Evolutionary conservation across 129 eudicot species (phyloP), one percentile per base, ranked within the genome.

Genomic region (Apium graveolens): DNA sequence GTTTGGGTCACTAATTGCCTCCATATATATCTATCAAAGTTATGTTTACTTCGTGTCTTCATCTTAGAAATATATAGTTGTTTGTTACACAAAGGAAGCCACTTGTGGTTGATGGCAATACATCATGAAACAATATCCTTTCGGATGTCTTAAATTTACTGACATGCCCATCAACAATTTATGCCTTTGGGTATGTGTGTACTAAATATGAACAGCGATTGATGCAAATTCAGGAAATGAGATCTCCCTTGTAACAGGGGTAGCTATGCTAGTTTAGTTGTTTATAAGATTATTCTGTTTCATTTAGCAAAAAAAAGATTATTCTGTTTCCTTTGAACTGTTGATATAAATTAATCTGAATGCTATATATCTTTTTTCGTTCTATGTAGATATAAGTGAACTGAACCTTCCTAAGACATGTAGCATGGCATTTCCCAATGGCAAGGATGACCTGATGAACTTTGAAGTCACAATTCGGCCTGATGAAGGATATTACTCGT

Each of bases 391-490:
- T 79, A 75, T 83, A 21, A 79, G 78, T 46, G 86, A 83, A 76
- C 74, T 83, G 29, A 83, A 83, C 78, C 71, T 83, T 37, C 86
- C 86, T 7, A 79, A 83, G 68, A 62, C 77, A 11, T 79, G 86
- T 37, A 79, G 41, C 80, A 79, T 79, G 51, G 17, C 77, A 46
- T 83, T 83, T 60, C 83, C 83, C 53, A 83, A 79, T 51, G 83
- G 80, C 75, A 83, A 79, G 72, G 86, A 75, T 76, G 83, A 83
- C 37, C 83, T 83, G 83, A 79, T 83, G 86, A 79, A 83, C 73
- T 83, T 83, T 83, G 86, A 83, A 65, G 80, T 83, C 38, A 79
- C 83, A 6, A 83, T 83, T 76, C 80, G 83, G 12, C 86, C 86
- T 66, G 86, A 83, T 79, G 83, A 83, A 51, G 86, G 86, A 76